phyloP scores from a whole-genome alignment of 1,139 yeast genomes.

The Blastobotrys ciferrii region DNA sequence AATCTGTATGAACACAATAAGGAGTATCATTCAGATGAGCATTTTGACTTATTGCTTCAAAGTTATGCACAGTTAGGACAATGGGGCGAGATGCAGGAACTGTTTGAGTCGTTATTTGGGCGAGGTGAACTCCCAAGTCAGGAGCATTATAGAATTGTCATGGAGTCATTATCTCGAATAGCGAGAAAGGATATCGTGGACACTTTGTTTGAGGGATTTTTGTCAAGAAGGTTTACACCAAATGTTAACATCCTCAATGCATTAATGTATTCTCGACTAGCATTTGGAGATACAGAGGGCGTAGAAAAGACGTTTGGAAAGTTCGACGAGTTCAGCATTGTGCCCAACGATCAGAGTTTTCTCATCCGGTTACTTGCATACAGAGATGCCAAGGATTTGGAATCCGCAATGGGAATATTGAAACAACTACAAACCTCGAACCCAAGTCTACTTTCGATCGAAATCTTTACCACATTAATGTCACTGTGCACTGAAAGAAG shows the following conservation, averaged over 20 bases:
- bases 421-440: slow-evolving; percentile 25
- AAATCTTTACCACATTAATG: slow-evolving; percentile 5
- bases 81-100: slow-evolving; percentile 59
- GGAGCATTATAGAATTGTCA: slow-evolving; percentile 60
- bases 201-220: slow-evolving; percentile 47
- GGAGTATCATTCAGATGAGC: slow-evolving; percentile 29
- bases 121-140: slow-evolving; percentile 55
- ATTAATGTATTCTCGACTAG: slow-evolving; percentile 48
- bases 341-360: slow-evolving; percentile 34
- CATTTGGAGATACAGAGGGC: slow-evolving; percentile 46
- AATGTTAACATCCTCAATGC: slow-evolving; percentile 45
- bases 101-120: slow-evolving; percentile 62
- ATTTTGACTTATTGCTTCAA: slow-evolving; percentile 30
- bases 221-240: slow-evolving; percentile 50
- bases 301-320: slow-evolving; percentile 45
- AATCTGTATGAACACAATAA: slow-evolving; percentile 39
- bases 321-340: slow-evolving; percentile 38
- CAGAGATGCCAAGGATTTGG: slow-evolving; percentile 32
- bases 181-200: slow-evolving; percentile 58
- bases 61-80: slow-evolving; percentile 53
- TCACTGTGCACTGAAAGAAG: slow-evolving; percentile 3
- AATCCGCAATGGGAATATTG: slow-evolving; percentile 34
- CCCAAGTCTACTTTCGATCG: not conserved
- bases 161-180: slow-evolving; percentile 58
- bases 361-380: slow-evolving; percentile 31